phyloP scores from a whole-genome alignment of 2,329 filamentous ascomycete species.

The Decorospora gaudefroyi region DNA sequence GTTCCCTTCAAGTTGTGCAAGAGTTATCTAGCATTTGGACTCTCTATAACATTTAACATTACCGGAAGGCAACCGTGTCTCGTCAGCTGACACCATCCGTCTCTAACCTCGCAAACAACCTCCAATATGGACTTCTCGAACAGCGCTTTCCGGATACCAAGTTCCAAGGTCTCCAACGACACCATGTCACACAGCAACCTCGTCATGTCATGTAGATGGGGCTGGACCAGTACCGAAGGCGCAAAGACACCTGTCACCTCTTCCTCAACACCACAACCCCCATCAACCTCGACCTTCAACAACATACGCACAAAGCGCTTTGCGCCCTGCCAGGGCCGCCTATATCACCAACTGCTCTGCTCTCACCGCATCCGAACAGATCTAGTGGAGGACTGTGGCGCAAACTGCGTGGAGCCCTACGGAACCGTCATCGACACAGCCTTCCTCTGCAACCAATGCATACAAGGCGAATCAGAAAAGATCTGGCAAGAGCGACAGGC shows the following conservation, averaged over 20 bases:
- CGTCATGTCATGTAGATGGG: conserved; percentile 43
- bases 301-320: conserved; percentile 38
- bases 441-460: conserved; percentile 43
- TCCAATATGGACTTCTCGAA: conserved; percentile 41
- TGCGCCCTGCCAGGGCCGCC: conserved; percentile 41
- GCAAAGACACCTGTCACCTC: conserved; percentile 12
- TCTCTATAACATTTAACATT: not conserved
- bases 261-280: conserved; percentile 11
- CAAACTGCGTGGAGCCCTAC: conserved; percentile 42
- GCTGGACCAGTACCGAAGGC: conserved; percentile 36
- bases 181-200: conserved; percentile 42
- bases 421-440: conserved; percentile 21
- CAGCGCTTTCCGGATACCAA: conserved; percentile 28
- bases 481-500: conserved; percentile 38
- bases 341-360: conserved; percentile 45
- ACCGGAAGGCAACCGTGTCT: conserved; percentile 31
- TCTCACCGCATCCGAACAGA: conserved; percentile 46
- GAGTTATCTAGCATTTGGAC: conserved; percentile 7
- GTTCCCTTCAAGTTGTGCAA: conserved; percentile 3
- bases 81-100: conserved; percentile 32
- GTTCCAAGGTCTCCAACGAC: conserved; percentile 35
- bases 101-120: conserved; percentile 6
- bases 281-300: conserved; percentile 20
- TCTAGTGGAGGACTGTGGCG: conserved; percentile 43
- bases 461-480: conserved; percentile 32